phyloP scores from a whole-genome alignment of 225 moss, liverwort and hornwort genomes.

The Climacium dendroides region DNA sequence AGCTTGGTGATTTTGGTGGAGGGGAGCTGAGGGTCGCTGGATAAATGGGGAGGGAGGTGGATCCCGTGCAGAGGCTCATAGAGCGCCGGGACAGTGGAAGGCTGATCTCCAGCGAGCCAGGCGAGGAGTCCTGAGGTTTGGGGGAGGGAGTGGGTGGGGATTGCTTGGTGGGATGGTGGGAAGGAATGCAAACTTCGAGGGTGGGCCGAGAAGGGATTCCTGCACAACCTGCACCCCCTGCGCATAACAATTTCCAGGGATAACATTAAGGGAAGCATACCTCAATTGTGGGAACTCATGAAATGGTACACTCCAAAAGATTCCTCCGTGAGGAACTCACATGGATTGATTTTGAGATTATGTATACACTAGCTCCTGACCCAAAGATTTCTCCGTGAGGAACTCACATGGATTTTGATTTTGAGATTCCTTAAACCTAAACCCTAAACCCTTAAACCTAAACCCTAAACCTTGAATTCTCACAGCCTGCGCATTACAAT shows the following conservation, averaged over 20 bases:
- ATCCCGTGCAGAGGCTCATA: constrained; percentile 25
- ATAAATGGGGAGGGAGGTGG: constrained; percentile 1
- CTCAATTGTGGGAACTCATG: no score
- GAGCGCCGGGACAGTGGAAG: constrained; percentile 5
- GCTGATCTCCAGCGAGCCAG: constrained; percentile 49
- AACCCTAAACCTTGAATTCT: no score
- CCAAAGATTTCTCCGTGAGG: no score
- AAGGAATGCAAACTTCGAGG: background rate
- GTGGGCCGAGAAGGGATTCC: background rate
- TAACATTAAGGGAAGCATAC: no score
- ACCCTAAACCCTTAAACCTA: no score
- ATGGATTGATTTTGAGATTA: background rate
- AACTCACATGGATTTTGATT: no score
- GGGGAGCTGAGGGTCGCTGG: background rate
- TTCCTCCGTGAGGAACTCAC: background rate
- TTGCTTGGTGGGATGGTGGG: background rate
- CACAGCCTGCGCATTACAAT: background rate
- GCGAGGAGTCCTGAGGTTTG: background rate
- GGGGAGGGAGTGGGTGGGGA: background rate
- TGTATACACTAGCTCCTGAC: background rate
- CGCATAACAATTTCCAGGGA: background rate
- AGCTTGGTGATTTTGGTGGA: constrained; percentile 37
- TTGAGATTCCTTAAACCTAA: no score
- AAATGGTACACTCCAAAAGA: background rate
- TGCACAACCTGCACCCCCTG: background rate